These are phyloP conservation scores for Meyerozyma guilliermondii DNA, from an alignment of 1,139 yeast species.

Conservation along the genomic window DNA sequence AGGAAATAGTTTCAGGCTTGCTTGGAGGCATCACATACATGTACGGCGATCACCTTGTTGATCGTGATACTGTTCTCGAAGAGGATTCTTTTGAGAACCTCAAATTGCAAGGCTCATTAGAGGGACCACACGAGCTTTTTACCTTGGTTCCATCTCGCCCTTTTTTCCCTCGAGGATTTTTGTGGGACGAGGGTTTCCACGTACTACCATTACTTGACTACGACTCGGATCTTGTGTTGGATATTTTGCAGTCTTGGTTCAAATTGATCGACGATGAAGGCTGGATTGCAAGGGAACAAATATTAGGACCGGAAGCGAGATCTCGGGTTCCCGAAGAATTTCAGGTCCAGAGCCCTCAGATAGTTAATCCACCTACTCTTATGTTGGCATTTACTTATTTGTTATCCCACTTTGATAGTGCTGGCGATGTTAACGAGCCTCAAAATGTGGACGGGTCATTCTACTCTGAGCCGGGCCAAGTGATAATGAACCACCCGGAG, in stretches of 20 bases:
- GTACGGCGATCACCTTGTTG: conserved; percentile 84
- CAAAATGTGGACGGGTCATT: conserved; percentile 13
- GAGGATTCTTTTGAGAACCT: conserved; percentile 60
- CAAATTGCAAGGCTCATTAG: conserved; percentile 46
- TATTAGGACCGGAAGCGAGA: conserved; percentile 87
- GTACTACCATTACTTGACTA: conserved; percentile 75
- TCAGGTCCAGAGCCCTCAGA: conserved; percentile 79
- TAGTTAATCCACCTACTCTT: conserved; percentile 95
- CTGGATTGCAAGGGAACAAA: conserved; percentile 96
- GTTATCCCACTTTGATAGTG: conserved; percentile 37
- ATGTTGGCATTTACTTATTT: conserved; percentile 74
- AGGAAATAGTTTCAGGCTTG: conserved; percentile 74
- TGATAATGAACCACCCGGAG: conserved; percentile 57
- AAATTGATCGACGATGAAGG: conserved; percentile 81
- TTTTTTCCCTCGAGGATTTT: conserved; percentile 93
- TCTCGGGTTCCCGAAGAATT: conserved; percentile 85
- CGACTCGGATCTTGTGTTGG: conserved; percentile 80
- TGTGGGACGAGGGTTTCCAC: conserved; percentile 99
- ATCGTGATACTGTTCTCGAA: conserved; percentile 61
- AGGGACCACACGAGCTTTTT: conserved; percentile 70
- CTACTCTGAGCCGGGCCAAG: conserved; percentile 29
- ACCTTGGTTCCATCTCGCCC: conserved; percentile 90
- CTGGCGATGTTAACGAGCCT: conserved; percentile 19
- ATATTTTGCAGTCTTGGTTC: conserved; percentile 86
- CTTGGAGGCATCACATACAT: conserved; percentile 89